phyloP scores from a whole-genome alignment of 2,329 filamentous ascomycete species.

The Fusarium temperatum region DNA sequence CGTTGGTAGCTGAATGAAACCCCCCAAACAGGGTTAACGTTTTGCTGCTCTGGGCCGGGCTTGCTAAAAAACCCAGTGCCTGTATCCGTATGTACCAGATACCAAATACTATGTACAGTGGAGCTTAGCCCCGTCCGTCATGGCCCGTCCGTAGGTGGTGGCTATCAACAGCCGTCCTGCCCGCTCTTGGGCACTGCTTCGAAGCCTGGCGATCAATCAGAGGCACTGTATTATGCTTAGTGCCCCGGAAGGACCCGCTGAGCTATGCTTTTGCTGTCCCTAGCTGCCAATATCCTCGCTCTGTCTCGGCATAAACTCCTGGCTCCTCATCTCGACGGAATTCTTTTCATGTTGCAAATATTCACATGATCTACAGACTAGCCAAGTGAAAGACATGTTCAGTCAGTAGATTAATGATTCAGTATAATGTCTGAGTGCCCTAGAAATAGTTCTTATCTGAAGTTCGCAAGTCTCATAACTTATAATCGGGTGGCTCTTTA shows the following conservation, averaged over 20 bases:
- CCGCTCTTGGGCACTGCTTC: slow-evolving; percentile 19
- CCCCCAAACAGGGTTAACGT: slow-evolving; percentile 28
- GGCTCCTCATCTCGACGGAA: slow-evolving; percentile 6
- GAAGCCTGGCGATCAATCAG: slow-evolving; percentile 37
- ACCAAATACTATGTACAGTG: not conserved
- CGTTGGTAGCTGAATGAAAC: slow-evolving; percentile 32
- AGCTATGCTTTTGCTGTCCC: slow-evolving; percentile 18
- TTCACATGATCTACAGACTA: slow-evolving; percentile 5
- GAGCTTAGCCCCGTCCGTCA: slow-evolving; percentile 8
- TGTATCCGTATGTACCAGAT: not conserved
- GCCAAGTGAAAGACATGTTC: not conserved
- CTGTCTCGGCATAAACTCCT: slow-evolving; percentile 42
- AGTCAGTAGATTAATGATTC: not conserved
- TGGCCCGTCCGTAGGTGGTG: slow-evolving; percentile 11
- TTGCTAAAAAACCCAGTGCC: slow-evolving; percentile 19
- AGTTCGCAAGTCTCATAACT: not conserved
- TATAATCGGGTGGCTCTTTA: not conserved
- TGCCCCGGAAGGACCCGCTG: slow-evolving; percentile 42
- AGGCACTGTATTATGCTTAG: slow-evolving; percentile 43
- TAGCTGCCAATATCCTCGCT: slow-evolving; percentile 28
- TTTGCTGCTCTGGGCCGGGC: slow-evolving; percentile 6
- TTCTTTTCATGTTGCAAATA: slow-evolving; percentile 15
- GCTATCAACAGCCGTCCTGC: slow-evolving; percentile 30
- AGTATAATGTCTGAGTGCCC: not conserved
- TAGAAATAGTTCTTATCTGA: not conserved